A percentile compares a stretch with the other conserved stretches of the same genome.
phyloP scores from a whole-genome alignment of 179 eudicot species.

The Beta corolliflora region DNA sequence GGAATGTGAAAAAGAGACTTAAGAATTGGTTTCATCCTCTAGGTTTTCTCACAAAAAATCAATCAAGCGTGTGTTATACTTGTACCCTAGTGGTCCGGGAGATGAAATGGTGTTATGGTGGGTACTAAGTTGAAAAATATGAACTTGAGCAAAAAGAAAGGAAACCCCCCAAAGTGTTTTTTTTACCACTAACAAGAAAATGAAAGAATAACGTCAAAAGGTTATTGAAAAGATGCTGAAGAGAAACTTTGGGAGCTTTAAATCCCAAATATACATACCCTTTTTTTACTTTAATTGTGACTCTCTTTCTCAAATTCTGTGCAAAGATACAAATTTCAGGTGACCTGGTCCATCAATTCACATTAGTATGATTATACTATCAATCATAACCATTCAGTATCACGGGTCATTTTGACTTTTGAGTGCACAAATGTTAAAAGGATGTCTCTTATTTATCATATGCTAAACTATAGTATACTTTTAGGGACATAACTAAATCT shows the following conservation, averaged over 20 bases:
- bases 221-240: neutral
- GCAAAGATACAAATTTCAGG: slow-evolving; percentile 10
- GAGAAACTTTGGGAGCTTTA: neutral
- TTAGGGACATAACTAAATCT: no score
- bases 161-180: no score
- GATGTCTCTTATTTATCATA: neutral
- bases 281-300: neutral
- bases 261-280: neutral
- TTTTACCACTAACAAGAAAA: neutral
- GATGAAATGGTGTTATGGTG: neutral
- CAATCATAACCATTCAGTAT: slow-evolving; percentile 8
- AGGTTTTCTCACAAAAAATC: neutral
- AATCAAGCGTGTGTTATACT: neutral
- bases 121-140: neutral
- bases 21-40: neutral
- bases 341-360: slow-evolving; percentile 8
- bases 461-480: neutral
- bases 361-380: neutral
- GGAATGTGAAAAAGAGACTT: neutral
- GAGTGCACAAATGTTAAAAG: neutral
- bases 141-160: neutral
- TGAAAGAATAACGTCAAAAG: neutral
- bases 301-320: slow-evolving; percentile 16
- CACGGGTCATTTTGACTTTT: slow-evolving; percentile 14
- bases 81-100: neutral